A percentile compares a stretch with the other conserved stretches of the same genome.
These are phyloP conservation scores for Citrus sp. DNA, from an alignment of 345 rosid genomes.

Conservation along the genomic window DNA sequence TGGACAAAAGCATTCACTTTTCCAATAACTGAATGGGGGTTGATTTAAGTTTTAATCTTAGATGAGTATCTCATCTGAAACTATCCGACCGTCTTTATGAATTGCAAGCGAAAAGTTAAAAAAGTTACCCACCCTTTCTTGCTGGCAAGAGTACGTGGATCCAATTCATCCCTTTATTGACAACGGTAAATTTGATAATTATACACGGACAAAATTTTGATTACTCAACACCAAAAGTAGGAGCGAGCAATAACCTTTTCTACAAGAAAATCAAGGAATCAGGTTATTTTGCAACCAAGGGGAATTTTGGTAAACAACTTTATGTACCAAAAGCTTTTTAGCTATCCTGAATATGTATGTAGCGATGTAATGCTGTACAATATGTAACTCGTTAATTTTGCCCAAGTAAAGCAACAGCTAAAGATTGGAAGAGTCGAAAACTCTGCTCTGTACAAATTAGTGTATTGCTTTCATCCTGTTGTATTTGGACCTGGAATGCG, in stretches of 20 bases:
- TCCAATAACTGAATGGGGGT: too few species aligned
- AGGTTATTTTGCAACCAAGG: neutral
- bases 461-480: constrained; percentile 13
- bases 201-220: constrained; percentile 11
- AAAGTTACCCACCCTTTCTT: neutral
- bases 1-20: too few species aligned
- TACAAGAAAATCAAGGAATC: constrained; percentile 4
- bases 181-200: neutral
- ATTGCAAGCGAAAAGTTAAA: neutral
- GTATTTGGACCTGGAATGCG: neutral
- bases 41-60: too few species aligned
- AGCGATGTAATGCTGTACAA: constrained; percentile 30
- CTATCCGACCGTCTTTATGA: too few species aligned
- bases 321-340: constrained; percentile 12
- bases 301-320: neutral
- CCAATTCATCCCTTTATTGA: neutral
- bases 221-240: neutral
- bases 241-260: constrained; percentile 1
- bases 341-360: neutral
- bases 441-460: constrained; percentile 28
- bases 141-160: neutral
- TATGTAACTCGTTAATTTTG: constrained; percentile 10
- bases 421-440: constrained; percentile 14
- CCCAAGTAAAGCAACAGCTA: constrained; percentile 12
- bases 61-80: too few species aligned